Conservation (phyloP, 2,329 filamentous ascomycete genomes). For the Fusarium siculi region DNA sequence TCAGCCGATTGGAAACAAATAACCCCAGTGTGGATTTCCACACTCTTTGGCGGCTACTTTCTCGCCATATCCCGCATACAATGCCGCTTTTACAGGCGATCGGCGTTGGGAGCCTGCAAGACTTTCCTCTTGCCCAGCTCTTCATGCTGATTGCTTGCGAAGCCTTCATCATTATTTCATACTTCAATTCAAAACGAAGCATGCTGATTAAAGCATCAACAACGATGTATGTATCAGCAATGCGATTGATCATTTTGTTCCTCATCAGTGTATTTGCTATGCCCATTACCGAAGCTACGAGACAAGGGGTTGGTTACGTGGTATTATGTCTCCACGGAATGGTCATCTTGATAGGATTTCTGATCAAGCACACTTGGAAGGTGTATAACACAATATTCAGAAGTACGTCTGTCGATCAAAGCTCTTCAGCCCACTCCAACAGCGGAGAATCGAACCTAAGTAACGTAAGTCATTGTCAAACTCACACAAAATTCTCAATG, state of each 20-base stretch:
- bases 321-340: not conserved
- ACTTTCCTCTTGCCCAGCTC: not conserved
- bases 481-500: not conserved
- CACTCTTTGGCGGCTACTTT: not conserved
- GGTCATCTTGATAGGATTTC: not conserved
- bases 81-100: not conserved
- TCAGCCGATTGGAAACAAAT: not conserved
- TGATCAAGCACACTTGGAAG: not conserved
- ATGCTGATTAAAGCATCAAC: not conserved
- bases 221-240: accelerated
- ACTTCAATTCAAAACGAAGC: not conserved
- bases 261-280: not conserved
- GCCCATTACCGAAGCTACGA: not conserved
- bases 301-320: not conserved
- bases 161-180: not conserved
- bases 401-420: not conserved
- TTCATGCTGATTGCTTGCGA: not conserved
- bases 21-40: not conserved
- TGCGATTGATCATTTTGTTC: not conserved
- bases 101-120: not conserved
- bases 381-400: not conserved
- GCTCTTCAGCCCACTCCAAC: accelerated
- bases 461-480: not conserved
- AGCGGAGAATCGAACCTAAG: too few species aligned
- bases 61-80: not conserved